A percentile compares a stretch with the other conserved stretches of the same genome.
These are phyloP conservation scores for Penicillium corylophilum DNA, from an alignment of 2,329 filamentous ascomycete species.

Conservation along the genomic window DNA sequence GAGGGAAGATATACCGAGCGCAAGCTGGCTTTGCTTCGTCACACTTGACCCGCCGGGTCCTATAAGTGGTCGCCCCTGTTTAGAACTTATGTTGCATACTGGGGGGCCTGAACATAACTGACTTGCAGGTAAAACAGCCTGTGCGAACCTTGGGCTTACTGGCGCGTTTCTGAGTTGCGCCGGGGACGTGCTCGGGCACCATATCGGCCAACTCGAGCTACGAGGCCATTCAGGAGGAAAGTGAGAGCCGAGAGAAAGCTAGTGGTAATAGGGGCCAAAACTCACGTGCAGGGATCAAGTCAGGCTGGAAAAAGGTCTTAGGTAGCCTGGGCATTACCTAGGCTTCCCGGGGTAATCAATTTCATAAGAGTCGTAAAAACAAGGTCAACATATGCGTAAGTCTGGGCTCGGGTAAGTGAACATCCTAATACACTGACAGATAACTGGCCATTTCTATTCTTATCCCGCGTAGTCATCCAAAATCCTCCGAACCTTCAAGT, in stretches of 20 bases:
- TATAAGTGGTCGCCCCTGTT: constrained; percentile 5
- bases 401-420: neutral
- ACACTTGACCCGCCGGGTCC: constrained; percentile 58
- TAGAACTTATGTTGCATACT: neutral
- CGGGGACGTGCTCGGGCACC: neutral
- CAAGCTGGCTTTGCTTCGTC: constrained; percentile 63
- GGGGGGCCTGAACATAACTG: constrained; percentile 39
- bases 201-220: neutral
- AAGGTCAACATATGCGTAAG: too few relatives aligned
- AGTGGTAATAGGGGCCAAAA: neutral
- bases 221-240: neutral
- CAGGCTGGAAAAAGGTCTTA: neutral
- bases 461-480: neutral
- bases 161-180: neutral
- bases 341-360: too few relatives aligned
- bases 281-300: neutral
- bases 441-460: neutral
- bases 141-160: constrained; percentile 37
- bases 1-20: constrained; percentile 52
- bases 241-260: neutral
- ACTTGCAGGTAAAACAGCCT: constrained; percentile 69
- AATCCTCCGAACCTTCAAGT: too few relatives aligned
- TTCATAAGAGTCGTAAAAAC: too few relatives aligned
- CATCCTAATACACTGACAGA: neutral
- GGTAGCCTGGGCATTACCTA: too few relatives aligned